These are phyloP conservation scores for Isatis tinctoria DNA, from an alignment of 345 rosid species.

Conservation along the genomic window DNA sequence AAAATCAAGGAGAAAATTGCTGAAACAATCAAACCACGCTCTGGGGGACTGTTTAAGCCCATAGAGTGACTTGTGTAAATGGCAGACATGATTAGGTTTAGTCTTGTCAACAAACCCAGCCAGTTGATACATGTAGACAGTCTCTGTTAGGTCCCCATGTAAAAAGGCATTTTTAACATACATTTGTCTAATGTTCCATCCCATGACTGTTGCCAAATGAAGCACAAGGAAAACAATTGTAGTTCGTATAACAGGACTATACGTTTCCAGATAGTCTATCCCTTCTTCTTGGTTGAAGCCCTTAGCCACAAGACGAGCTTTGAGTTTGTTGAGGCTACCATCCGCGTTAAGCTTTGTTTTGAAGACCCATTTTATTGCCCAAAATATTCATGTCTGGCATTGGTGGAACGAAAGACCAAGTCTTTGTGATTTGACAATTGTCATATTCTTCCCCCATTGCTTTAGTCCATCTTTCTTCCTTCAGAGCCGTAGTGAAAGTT, in stretches of 20 bases:
- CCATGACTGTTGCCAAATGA: neutral
- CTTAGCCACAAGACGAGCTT: neutral
- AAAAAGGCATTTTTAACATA: neutral
- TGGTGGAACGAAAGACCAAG: neutral
- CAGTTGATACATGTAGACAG: too few relatives aligned
- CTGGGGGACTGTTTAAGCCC: neutral
- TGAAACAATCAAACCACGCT: neutral
- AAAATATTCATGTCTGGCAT: neutral
- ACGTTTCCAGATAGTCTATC: neutral
- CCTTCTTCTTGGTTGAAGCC: neutral
- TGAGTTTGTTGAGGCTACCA: neutral
- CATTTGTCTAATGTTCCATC: neutral
- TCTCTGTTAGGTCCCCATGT: neutral
- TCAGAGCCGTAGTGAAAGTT: neutral
- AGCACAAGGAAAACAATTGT: neutral
- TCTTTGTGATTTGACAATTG: neutral
- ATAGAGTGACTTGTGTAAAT: neutral
- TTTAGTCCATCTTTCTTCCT: too few relatives aligned
- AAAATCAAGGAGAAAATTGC: neutral
- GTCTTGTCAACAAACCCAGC: neutral
- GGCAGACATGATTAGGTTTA: neutral
- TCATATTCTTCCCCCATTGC: too few relatives aligned
- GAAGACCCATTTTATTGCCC: neutral
- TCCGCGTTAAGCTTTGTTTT: neutral
- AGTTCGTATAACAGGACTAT: neutral